Percentiles rank a stretch among this genome's conserved stretches.
Conservation (phyloP, 768 basidiomycete species). For the Leccinum disarticulatum region DNA sequence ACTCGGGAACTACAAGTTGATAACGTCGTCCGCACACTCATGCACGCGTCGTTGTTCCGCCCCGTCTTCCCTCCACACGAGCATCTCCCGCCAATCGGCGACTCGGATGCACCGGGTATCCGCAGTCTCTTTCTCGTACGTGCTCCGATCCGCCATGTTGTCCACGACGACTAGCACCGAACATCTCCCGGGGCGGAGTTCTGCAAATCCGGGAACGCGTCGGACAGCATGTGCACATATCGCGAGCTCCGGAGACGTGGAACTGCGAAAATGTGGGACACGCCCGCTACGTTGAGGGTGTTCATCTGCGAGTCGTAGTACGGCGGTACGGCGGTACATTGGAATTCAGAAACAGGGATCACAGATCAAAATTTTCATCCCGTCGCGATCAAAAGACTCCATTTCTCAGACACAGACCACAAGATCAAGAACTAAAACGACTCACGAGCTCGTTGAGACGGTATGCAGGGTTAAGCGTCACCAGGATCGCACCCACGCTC, state of each 20-base stretch:
- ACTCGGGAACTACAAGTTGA: constrained; percentile 88
- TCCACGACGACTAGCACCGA: constrained; percentile 67
- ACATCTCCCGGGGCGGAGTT: constrained; percentile 52
- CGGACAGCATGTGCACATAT: constrained; percentile 60
- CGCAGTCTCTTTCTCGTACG: constrained; percentile 40
- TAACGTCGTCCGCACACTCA: constrained; percentile 60
- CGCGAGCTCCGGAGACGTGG: constrained; percentile 65
- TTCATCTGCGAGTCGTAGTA: constrained; percentile 44
- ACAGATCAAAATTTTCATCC: no score
- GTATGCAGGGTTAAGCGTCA: constrained; percentile 83
- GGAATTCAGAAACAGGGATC: not conserved
- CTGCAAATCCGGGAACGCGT: constrained; percentile 56
- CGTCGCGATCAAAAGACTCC: not conserved
- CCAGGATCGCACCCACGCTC: constrained; percentile 79
- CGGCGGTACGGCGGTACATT: not conserved
- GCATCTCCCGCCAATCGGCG: constrained; percentile 69
- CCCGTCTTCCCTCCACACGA: constrained; percentile 64
- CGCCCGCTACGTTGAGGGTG: constrained; percentile 61
- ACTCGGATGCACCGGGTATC: constrained; percentile 50
- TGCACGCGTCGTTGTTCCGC: constrained; percentile 43
- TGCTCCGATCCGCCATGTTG: constrained; percentile 44
- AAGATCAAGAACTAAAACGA: constrained; percentile 3
- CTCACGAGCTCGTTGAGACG: constrained; percentile 67
- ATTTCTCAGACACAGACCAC: not conserved
- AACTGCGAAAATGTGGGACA: constrained; percentile 69